These are phyloP conservation scores for Sporothrix brunneoviolacea DNA, from an alignment of 2,329 filamentous ascomycete species.

Conservation along the genomic window DNA sequence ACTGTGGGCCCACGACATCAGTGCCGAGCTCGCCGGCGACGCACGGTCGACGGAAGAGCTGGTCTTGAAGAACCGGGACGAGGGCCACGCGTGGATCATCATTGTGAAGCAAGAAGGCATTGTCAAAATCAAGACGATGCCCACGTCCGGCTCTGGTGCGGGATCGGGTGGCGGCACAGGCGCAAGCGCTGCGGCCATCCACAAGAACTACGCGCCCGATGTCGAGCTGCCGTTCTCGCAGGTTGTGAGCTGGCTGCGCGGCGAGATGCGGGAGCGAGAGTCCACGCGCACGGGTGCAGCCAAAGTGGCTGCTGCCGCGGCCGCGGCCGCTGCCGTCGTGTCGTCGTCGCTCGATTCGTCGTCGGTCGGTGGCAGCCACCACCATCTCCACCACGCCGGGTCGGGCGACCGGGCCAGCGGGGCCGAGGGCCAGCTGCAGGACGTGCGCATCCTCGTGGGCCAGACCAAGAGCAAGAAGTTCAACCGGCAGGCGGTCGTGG, in stretches of 20 bases:
- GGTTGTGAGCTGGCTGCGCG: conserved; percentile 71
- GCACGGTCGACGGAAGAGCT: conserved; percentile 74
- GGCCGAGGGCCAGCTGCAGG: conserved; percentile 39
- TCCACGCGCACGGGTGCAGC: conserved; percentile 18
- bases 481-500: conserved; percentile 79
- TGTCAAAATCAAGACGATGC: conserved; percentile 73
- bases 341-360: conserved; percentile 22
- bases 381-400: conserved; percentile 24
- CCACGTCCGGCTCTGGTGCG: conserved; percentile 21
- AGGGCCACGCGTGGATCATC: conserved; percentile 78
- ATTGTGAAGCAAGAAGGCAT: conserved; percentile 70
- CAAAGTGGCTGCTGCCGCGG: conserved; percentile 14
- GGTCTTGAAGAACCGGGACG: conserved; percentile 66
- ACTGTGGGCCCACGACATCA: conserved; percentile 79
- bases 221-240: conserved; percentile 68
- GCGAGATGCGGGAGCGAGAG: conserved; percentile 64
- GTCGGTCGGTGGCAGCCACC: conserved; percentile 19
- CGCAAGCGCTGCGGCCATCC: background rate
- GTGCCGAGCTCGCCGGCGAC: conserved; percentile 79
- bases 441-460: conserved; percentile 78
- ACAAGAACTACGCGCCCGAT: conserved; percentile 65
- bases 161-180: background rate
- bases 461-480: conserved; percentile 86
- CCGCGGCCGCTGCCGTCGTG: conserved; percentile 17
- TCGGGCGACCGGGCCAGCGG: conserved; percentile 5